Evolutionary conservation across 208 protist species (phyloP), one percentile per base, ranked within the genome.

Genomic region (Trypanosoma avium): DNA sequence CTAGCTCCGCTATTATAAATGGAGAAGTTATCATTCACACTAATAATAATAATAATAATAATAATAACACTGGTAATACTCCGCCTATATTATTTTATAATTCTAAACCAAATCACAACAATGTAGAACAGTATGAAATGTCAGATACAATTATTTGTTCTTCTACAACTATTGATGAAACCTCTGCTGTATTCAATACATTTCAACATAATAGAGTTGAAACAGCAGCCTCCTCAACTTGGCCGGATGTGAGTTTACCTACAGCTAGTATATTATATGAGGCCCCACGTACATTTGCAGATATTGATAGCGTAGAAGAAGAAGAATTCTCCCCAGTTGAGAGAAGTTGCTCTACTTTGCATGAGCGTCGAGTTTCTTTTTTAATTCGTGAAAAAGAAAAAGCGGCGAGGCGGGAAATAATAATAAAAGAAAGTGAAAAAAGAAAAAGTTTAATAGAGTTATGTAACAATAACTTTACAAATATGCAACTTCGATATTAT

Each of bases 241-340:
- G 74, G 35, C 82, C 88, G 10, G 82, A 89, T 35, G 76, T 90
- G 33, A 90, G 87, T 58, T 67, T 84, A 59, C 77, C 83, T 4
- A 90, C 84, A 29, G 78, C 79, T 38, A 81, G 70, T 53, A 26
- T 73, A 0, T 49, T 42, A 17, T 35, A 64, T 22, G 65, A 73
- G 8, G 66, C 83, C 61, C 13, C 50, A 15, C 71, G 73, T 42
- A 77, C 67, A 10, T 24, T 73, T 21, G 88, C 85, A 3, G 79
- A 79, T 33, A 22, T 77, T 36, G 72, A 87, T 48, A 92, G 80
- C 38, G 86, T 87, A 10, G 56, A 46, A 24, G 85, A 89, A 10
- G 56, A 46, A 24, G 85, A 82, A 13, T 64, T 77, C 47, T 62
- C 72, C 29, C 61, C 73, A 46, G 60, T 75, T 8, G 81, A 91